phyloP scores from a whole-genome alignment of 805 yeast species.

The Teunomyces lycoperdinae region DNA sequence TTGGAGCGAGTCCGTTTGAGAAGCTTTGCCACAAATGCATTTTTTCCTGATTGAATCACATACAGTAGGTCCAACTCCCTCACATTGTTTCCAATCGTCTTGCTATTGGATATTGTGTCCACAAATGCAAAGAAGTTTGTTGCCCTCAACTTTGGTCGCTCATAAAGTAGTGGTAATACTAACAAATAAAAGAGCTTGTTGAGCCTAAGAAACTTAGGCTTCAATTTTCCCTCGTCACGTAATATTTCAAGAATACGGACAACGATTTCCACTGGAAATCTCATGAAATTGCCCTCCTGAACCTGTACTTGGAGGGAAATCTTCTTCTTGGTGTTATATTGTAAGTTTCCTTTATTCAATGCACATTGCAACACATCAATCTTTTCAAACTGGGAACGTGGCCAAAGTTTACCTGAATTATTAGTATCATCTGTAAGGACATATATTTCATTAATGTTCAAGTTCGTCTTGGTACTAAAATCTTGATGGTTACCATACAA shows the following conservation, averaged over 20 bases:
- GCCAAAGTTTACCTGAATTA: constrained; percentile 40
- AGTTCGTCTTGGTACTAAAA: constrained; percentile 22
- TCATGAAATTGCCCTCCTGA: constrained; percentile 25
- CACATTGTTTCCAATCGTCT: constrained; percentile 57
- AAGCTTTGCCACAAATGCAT: constrained; percentile 81
- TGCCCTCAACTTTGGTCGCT: constrained; percentile 59
- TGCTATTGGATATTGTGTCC: constrained; percentile 55
- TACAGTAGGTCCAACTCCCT: constrained; percentile 67
- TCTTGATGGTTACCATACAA: constrained; percentile 22
- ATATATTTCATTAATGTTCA: constrained; percentile 31
- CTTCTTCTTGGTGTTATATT: constrained; percentile 15
- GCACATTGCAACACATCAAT: constrained; percentile 44
- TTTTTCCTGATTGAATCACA: constrained; percentile 87
- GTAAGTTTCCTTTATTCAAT: constrained; percentile 23
- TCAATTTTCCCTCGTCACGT: constrained; percentile 25
- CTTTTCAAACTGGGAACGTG: constrained; percentile 49
- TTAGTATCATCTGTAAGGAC: constrained; percentile 25
- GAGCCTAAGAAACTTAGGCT: constrained; percentile 55
- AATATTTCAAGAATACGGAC: constrained; percentile 30
- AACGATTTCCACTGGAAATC: constrained; percentile 36
- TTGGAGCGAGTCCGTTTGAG: constrained; percentile 70
- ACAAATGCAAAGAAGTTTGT: constrained; percentile 72
- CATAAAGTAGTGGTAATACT: constrained; percentile 65
- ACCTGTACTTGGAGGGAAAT: constrained; percentile 13
- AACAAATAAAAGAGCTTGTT: constrained; percentile 58